Percentiles rank a stretch among this genome's conserved stretches.
These are phyloP conservation scores for Aegle marmelos DNA, from an alignment of 345 rosid species.

Conservation along the genomic window DNA sequence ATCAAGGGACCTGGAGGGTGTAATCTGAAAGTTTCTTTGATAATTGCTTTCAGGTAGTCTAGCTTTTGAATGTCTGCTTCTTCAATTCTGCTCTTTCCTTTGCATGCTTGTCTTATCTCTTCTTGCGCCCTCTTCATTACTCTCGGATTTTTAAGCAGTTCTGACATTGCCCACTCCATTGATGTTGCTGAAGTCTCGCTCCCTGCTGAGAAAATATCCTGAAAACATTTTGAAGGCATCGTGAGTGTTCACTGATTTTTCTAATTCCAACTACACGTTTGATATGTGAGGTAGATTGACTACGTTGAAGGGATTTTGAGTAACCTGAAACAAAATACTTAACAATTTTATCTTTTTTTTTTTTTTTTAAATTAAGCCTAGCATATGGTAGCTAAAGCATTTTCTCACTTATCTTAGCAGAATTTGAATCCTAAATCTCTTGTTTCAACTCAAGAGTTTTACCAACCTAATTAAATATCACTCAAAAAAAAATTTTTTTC, in stretches of 20 bases:
- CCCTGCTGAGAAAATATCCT: conserved; percentile 27
- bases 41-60: conserved; percentile 7
- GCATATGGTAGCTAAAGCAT: neutral
- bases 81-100: conserved; percentile 13
- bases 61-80: conserved; percentile 19
- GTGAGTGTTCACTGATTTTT: no score
- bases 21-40: conserved; percentile 22
- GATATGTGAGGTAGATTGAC: no score
- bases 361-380: neutral
- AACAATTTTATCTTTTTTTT: no score
- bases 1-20: conserved; percentile 22
- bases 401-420: no score
- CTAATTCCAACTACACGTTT: no score
- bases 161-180: conserved; percentile 24
- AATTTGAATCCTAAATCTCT: no score
- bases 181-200: conserved; percentile 25
- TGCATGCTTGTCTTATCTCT: conserved; percentile 8
- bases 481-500: no score
- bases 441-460: no score
- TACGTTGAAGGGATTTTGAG: no score
- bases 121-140: conserved; percentile 12
- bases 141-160: conserved; percentile 12
- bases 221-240: neutral
- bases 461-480: no score
- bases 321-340: neutral